Conservation (phyloP, 163 green algal species). For the Smithsoniella earleae region DNA sequence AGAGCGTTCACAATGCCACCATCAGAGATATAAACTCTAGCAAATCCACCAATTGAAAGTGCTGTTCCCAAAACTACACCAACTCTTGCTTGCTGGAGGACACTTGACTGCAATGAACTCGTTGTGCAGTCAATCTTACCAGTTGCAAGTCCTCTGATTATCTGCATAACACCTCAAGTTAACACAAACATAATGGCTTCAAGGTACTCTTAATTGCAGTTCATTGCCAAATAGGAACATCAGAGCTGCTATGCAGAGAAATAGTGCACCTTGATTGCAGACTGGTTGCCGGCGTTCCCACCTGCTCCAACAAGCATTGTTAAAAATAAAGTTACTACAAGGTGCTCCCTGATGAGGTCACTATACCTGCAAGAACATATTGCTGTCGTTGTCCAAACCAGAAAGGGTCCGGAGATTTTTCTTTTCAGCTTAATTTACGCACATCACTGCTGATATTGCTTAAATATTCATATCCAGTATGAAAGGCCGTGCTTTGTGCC, state of each 20-base stretch:
- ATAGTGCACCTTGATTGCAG: slow-evolving; percentile 71
- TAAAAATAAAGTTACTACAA: slow-evolving; percentile 89
- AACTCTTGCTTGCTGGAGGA: slow-evolving; percentile 67
- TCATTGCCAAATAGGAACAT: too few species aligned
- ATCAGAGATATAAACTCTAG: slow-evolving; percentile 70
- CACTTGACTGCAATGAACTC: neutral
- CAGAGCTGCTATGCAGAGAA: too few species aligned
- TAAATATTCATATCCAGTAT: slow-evolving; percentile 13
- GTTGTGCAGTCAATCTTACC: slow-evolving; percentile 5
- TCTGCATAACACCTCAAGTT: neutral
- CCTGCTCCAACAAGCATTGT: slow-evolving; percentile 64
- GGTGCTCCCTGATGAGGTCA: slow-evolving; percentile 65
- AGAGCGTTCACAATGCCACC: slow-evolving; percentile 50
- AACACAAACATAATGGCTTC: neutral
- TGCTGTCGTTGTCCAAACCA: too few species aligned
- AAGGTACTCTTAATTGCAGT: too few species aligned
- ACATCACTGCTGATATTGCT: slow-evolving; percentile 16
- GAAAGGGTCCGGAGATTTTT: too few species aligned
- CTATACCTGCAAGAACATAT: slow-evolving; percentile 12
- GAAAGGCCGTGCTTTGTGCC: too few species aligned
- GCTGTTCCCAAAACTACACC: slow-evolving; percentile 61
- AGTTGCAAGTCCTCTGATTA: slow-evolving; percentile 18
- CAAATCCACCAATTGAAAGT: slow-evolving; percentile 59
- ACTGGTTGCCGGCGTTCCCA: slow-evolving; percentile 85
- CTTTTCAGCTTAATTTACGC: slow-evolving; percentile 31